These are phyloP conservation scores for Mitragyna speciosa DNA, from an alignment of 257 asterid species.

Conservation along the genomic window DNA sequence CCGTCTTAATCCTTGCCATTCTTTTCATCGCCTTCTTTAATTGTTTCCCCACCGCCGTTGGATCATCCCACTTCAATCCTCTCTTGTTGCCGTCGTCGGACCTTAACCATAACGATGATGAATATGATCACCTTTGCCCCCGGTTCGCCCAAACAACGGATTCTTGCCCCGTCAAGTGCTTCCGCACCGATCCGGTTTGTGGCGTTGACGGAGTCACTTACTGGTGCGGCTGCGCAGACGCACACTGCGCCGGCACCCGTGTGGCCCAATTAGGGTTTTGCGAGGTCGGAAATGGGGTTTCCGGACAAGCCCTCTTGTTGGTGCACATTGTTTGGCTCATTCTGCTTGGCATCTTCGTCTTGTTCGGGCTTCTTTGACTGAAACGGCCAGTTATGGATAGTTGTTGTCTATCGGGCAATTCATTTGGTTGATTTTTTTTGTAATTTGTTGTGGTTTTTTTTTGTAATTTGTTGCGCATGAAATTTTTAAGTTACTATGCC, in stretches of 20 bases:
- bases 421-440: background rate
- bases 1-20: slow-evolving; percentile 27
- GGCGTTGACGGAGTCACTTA: slow-evolving; percentile 83
- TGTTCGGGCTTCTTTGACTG: slow-evolving; percentile 74
- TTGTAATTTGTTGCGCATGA: background rate
- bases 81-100: slow-evolving; percentile 54
- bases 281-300: slow-evolving; percentile 68
- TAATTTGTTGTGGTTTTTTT: background rate
- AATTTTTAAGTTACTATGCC: background rate
- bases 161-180: slow-evolving; percentile 77
- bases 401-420: background rate
- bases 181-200: slow-evolving; percentile 92
- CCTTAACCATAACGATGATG: slow-evolving; percentile 19
- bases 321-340: slow-evolving; percentile 87
- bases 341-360: slow-evolving; percentile 67
- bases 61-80: slow-evolving; percentile 36
- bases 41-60: slow-evolving; percentile 41
- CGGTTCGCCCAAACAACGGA: slow-evolving; percentile 24
- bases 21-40: slow-evolving; percentile 25
- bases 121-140: slow-evolving; percentile 40
- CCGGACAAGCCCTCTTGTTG: slow-evolving; percentile 88
- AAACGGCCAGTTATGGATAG: background rate
- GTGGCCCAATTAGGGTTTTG: slow-evolving; percentile 73
- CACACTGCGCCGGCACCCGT: slow-evolving; percentile 72
- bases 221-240: slow-evolving; percentile 99